Evolutionary conservation across 768 basidiomycete genomes (phyloP), one percentile per base, ranked within the genome.

Genomic region (Pisolithus marmoratus): DNA sequence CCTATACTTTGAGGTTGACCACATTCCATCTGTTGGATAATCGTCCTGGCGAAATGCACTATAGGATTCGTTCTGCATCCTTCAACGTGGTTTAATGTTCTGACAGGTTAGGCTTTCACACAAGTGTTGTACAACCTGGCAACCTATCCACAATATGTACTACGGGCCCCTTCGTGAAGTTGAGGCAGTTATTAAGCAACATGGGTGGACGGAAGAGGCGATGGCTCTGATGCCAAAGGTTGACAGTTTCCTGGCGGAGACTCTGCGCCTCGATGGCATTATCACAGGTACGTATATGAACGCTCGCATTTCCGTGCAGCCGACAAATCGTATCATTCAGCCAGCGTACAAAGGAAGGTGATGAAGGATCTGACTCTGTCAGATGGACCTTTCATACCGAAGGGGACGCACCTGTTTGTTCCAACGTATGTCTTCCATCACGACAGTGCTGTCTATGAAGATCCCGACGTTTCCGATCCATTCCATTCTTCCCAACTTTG

Each of bases 201-300:
- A 72, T 0, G 70, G 60, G 20, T 72, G 67, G 63, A 57, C 57
- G 2, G 68, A 66, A 46, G 46, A 34, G 0, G 57, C 60, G 7
- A 22, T 73, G 23, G 55, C 37, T 14, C 63, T 65, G 34, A 64
- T 72, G 63, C 65, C 55, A 56, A 71, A 69, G 53, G 40, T 75
- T 7, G 74, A 76, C 48, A 76, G 70, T 51, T 74, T 77, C 47
- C 38, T 76, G 40, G 70, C 63, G 47, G 74, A 73, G 44, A 61
- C 63, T 4, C 60, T 65, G 38, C 68, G 73, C 1, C 49, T 65
- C 8, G 57, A 69, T 6, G 71, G 70, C 5, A 12, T 38, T 5
- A 5, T 19, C 15, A 15, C 38, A 19, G 6, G 38, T 38, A 17
- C 6, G 38, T 38, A 5, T 19, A 8, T 8, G 6, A 5, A 5